Base-by-base conservation (phyloP, 1,284 basidiomycete species). In the Coniferiporia sulphurascens region DNA sequence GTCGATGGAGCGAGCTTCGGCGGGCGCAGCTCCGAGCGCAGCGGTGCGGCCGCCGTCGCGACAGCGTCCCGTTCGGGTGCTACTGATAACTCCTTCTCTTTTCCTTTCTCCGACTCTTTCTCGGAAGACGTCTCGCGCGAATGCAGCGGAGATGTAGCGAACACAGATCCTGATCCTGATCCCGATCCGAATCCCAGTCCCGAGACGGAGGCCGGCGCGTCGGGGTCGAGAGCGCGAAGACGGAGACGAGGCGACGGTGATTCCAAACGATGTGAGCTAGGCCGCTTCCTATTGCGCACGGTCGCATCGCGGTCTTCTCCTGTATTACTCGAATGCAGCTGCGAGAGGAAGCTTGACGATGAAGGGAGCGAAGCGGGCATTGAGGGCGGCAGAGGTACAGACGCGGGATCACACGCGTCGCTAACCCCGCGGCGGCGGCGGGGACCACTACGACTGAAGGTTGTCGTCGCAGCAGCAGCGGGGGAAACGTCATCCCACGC, bases 1-100 rank as follows among this genome's bases (percentile, higher is more conserved):
- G 94, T 93, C 4, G 93, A 95, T 4, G 92, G 93, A 12, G 95
- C 92, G 68, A 95, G 83, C 76, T 95, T 95, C 48, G 95, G 95
- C 36, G 92, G 93, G 61, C 88, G 87, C 60, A 97, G 79, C 27
- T 81, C 72, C 55, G 88, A 87, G 72, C 86, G 88, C 63, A 78
- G 72, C 53, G 83, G 85, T 69, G 73, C 78, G 79, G 69, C 48
- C 43, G 58, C 58, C 56, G 45, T 22, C 50, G 45, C 21, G n/a
- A 8, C n/a, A n/a, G n/a, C 19, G 7, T 48, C 32, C 35, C 21
- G 52, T 17, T 35, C 50, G 50, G 12, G 38, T 50, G 32, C 44
- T n/a, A 5, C 5, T 27, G 27, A 27, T 27, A 27, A 27, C 27
- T 27, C 27, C 27, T 27, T 27, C 3, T 27, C 27, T 5, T 27